phyloP scores from a whole-genome alignment of 1,284 basidiomycete genomes.

The Pseudozyma sp. region DNA sequence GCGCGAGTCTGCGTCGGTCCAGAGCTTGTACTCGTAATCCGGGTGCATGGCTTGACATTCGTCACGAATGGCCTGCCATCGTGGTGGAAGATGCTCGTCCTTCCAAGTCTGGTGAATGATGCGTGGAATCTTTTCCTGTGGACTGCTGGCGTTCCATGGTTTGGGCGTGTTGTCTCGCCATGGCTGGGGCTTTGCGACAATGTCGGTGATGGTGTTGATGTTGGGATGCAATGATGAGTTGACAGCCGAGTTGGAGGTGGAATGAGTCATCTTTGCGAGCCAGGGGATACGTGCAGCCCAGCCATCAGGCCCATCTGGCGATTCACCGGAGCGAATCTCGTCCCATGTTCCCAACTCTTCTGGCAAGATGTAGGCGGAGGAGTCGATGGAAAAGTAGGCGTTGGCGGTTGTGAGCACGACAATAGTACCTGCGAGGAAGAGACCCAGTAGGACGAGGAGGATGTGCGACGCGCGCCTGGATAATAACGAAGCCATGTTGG shows the following conservation, averaged over 20 bases:
- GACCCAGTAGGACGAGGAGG: slow-evolving; percentile 80
- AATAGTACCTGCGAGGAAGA: slow-evolving; percentile 90
- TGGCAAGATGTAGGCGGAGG: slow-evolving; percentile 55
- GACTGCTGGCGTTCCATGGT: slow-evolving; percentile 40
- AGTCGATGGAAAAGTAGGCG: slow-evolving; percentile 84
- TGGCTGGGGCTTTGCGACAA: slow-evolving; percentile 29
- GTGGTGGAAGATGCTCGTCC: slow-evolving; percentile 82
- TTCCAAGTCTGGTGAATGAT: slow-evolving; percentile 99
- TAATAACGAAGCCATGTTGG: slow-evolving; percentile 46
- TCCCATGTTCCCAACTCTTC: slow-evolving; percentile 65
- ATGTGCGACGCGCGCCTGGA: slow-evolving; percentile 56
- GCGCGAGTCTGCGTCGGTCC: slow-evolving; percentile 91
- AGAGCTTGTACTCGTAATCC: slow-evolving; percentile 97
- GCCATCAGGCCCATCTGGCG: slow-evolving; percentile 49
- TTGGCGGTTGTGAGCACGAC: slow-evolving; percentile 90
- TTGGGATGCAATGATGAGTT: slow-evolving; percentile 12
- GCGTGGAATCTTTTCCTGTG: slow-evolving; percentile 76
- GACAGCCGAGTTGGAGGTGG: slow-evolving; percentile 2
- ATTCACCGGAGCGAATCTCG: slow-evolving; percentile 55
- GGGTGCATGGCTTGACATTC: slow-evolving; percentile 71
- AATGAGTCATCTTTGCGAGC: slow-evolving; percentile 45
- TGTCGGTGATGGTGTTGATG: slow-evolving; percentile 15
- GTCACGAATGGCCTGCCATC: slow-evolving; percentile 76
- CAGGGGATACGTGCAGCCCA: slow-evolving; percentile 53
- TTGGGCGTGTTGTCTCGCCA: slow-evolving; percentile 48